phyloP scores from a whole-genome alignment of 345 rosid genomes.

The Salix suchowensis region DNA sequence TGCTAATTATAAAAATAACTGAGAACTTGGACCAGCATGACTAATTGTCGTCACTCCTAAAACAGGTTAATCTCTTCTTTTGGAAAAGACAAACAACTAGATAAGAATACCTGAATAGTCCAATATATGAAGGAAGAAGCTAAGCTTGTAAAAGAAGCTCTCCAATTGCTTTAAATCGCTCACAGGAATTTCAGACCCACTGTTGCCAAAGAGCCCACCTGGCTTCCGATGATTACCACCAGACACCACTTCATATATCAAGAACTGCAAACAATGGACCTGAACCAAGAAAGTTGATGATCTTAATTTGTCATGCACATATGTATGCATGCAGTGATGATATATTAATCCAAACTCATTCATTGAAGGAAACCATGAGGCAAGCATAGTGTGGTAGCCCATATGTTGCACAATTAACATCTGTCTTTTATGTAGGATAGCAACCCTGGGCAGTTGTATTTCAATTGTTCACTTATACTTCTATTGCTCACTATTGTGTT shows the following conservation, averaged over 20 bases:
- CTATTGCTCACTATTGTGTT: background rate
- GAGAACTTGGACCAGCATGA: background rate
- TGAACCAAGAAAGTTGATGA: conserved; percentile 25
- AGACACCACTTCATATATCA: conserved; percentile 95
- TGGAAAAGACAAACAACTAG: background rate
- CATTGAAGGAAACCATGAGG: background rate
- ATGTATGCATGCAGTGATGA: background rate
- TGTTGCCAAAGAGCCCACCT: conserved; percentile 96
- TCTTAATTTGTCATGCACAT: background rate
- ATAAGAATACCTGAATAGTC: conserved; percentile 71
- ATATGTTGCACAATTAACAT: too few relatives aligned
- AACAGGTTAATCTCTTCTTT: background rate
- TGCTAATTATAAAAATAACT: background rate
- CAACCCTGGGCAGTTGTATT: too few relatives aligned
- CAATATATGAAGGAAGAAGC: conserved; percentile 93
- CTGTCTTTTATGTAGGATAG: too few relatives aligned
- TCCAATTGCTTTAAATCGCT: conserved; percentile 92
- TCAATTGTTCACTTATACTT: too few relatives aligned
- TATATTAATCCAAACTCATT: background rate
- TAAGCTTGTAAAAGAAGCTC: conserved; percentile 93
- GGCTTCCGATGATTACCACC: conserved; percentile 99
- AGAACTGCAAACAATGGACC: conserved; percentile 97
- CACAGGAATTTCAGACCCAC: conserved; percentile 94
- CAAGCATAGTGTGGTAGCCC: background rate
- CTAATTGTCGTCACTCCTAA: background rate